Evolutionary conservation across 495 filamentous ascomycete genomes (phyloP).

Genomic region (Peziza echinospora): DNA sequence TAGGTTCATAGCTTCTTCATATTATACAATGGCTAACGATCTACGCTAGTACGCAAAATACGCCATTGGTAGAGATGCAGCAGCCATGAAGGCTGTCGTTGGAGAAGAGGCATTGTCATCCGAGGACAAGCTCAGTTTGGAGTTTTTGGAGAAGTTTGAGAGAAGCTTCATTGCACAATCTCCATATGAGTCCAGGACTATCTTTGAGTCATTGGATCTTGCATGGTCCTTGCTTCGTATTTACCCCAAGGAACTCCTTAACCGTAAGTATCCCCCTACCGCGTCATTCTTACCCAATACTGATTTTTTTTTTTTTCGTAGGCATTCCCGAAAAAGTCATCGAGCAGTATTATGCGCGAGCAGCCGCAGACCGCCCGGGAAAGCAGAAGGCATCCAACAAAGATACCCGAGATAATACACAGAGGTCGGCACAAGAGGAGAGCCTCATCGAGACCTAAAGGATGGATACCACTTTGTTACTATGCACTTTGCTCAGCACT

Average conservation of each 20-base stretch:
- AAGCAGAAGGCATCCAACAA: constrained; percentile 35
- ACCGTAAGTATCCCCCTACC: constrained; percentile 41
- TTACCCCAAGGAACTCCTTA: constrained; percentile 91
- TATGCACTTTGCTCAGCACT: no score
- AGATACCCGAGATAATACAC: constrained; percentile 52
- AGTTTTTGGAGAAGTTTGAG: constrained; percentile 98
- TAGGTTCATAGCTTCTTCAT: not conserved
- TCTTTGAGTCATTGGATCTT: constrained; percentile 80
- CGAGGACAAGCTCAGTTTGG: constrained; percentile 91
- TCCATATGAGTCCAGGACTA: constrained; percentile 71
- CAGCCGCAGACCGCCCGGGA: constrained; percentile 37
- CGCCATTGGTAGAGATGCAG: constrained; percentile 93
- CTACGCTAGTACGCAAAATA: constrained; percentile 66
- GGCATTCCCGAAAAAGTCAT: constrained; percentile 74
- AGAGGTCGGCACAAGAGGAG: constrained; percentile 32
- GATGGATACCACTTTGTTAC: no score
- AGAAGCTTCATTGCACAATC: constrained; percentile 77
- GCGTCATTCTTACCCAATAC: no score
- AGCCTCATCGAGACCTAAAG: constrained; percentile 51
- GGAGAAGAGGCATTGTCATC: constrained; percentile 86
- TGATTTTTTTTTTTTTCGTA: not conserved
- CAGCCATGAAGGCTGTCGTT: constrained; percentile 98
- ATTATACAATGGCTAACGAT: not conserved
- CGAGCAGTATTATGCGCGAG: constrained; percentile 75
- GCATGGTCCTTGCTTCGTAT: constrained; percentile 92